phyloP scores from a whole-genome alignment of 495 filamentous ascomycete genomes.

The Talaromyces liani region DNA sequence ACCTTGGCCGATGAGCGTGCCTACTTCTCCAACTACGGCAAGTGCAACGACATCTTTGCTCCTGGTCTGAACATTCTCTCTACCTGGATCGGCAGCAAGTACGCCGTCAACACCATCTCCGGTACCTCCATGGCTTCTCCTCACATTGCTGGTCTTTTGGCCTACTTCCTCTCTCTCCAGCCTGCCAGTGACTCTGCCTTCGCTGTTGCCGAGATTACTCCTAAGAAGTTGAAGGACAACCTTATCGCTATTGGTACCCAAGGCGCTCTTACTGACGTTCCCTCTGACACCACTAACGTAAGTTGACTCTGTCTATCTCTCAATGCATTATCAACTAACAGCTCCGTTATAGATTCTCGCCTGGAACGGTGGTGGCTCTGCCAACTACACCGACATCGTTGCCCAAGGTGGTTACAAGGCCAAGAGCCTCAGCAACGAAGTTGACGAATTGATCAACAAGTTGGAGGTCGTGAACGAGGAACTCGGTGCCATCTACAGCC shows the following conservation, averaged over 20 bases:
- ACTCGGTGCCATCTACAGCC: conserved; percentile 40
- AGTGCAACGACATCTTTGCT: conserved; percentile 99
- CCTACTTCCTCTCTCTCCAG: conserved; percentile 96
- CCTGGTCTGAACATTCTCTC: conserved; percentile 95
- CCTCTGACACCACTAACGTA: conserved; percentile 72
- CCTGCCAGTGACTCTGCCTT: conserved; percentile 82
- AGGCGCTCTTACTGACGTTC: conserved; percentile 76
- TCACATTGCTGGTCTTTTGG: conserved; percentile 90
- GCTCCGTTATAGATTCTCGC: conserved; percentile 61
- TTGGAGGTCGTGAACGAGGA: conserved; percentile 30
- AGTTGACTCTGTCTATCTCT: conserved; percentile 19
- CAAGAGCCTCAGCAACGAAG: conserved; percentile 18
- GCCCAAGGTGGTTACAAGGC: conserved; percentile 39
- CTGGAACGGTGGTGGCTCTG: conserved; percentile 96
- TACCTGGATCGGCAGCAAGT: conserved; percentile 94
- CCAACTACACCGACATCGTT: conserved; percentile 85
- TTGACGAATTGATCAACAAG: conserved; percentile 26
- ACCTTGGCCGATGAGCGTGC: conserved; percentile 91
- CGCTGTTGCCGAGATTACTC: conserved; percentile 81
- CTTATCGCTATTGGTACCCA: conserved; percentile 77
- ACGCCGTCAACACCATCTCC: conserved; percentile 95
- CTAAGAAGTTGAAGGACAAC: conserved; percentile 86
- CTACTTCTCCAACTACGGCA: conserved; percentile 99
- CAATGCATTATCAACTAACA: conserved; percentile 31
- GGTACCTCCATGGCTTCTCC: conserved; percentile 99